These are phyloP conservation scores for Fraxinus dipetala DNA, from an alignment of 305 asterid genomes.

Conservation along the genomic window DNA sequence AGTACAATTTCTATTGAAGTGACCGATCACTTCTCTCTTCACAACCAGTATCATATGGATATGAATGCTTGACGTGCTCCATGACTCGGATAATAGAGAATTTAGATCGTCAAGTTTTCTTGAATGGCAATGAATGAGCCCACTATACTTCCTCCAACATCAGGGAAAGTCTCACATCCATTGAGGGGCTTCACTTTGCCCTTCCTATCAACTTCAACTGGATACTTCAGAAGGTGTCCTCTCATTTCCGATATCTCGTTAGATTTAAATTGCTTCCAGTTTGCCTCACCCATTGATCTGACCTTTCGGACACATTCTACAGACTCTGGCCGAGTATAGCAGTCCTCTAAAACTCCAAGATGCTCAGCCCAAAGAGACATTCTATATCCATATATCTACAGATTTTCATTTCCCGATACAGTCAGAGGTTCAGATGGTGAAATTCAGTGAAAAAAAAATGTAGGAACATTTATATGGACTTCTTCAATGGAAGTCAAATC, in stretches of 20 bases:
- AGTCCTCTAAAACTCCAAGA: conserved; percentile 77
- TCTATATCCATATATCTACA: conserved; percentile 81
- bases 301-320: conserved; percentile 78
- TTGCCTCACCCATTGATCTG: conserved; percentile 69
- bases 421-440: not conserved
- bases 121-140: conserved; percentile 88
- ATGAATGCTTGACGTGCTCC: not conserved
- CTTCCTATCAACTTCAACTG: conserved; percentile 70
- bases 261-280: conserved; percentile 77
- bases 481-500: not conserved
- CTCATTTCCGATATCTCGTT: conserved; percentile 73
- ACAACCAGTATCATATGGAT: not conserved
- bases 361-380: conserved; percentile 99
- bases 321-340: conserved; percentile 75
- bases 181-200: conserved; percentile 77
- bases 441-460: not conserved
- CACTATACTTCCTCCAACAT: conserved; percentile 81
- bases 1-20: not conserved
- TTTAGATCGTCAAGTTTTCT: conserved; percentile 81
- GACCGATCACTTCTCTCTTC: not conserved
- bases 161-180: conserved; percentile 79
- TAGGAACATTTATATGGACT: not conserved
- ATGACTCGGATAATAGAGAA: not conserved
- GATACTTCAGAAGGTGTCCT: conserved; percentile 86
- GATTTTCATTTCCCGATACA: conserved; percentile 18